Percentiles rank a stretch among this genome's conserved stretches.
These are phyloP conservation scores for Centaurea solstitialis DNA, from an alignment of 129 eudicot species.

Conservation along the genomic window DNA sequence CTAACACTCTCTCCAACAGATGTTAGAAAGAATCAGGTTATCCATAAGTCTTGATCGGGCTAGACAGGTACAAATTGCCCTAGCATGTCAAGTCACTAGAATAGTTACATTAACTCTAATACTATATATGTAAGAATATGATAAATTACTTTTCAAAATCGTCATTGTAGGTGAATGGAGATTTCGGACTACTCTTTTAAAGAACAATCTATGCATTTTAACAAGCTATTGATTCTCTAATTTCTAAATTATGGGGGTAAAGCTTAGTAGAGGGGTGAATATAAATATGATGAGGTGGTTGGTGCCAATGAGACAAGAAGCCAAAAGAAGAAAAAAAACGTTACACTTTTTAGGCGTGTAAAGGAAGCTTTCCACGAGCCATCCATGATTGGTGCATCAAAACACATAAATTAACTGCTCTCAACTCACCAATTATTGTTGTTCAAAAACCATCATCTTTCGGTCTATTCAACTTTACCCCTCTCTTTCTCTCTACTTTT, in stretches of 20 bases:
- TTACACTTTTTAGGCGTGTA: slow-evolving; percentile 57
- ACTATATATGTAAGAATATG: neutral
- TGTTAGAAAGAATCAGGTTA: neutral
- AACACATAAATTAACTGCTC: slow-evolving; percentile 32
- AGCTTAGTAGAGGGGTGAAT: too few relatives aligned
- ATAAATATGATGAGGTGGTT: neutral
- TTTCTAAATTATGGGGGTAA: too few relatives aligned
- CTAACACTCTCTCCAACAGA: neutral
- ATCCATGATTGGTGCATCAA: slow-evolving; percentile 52
- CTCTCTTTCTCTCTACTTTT: neutral
- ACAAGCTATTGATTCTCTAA: too few relatives aligned
- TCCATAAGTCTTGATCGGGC: neutral
- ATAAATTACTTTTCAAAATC: neutral
- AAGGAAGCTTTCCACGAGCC: slow-evolving; percentile 54
- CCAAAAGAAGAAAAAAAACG: slow-evolving; percentile 17
- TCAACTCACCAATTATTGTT: slow-evolving; percentile 54
- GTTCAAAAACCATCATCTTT: slow-evolving; percentile 33
- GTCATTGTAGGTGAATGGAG: neutral
- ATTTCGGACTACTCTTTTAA: neutral
- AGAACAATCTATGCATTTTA: too few relatives aligned
- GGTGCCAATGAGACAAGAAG: slow-evolving; percentile 52
- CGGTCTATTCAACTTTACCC: slow-evolving; percentile 9
- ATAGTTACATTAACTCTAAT: neutral
- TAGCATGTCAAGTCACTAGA: neutral
- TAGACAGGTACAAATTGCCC: neutral